Evolutionary conservation across 2,329 filamentous ascomycete species (phyloP).

Genomic region (Sporothrix curviconia): DNA sequence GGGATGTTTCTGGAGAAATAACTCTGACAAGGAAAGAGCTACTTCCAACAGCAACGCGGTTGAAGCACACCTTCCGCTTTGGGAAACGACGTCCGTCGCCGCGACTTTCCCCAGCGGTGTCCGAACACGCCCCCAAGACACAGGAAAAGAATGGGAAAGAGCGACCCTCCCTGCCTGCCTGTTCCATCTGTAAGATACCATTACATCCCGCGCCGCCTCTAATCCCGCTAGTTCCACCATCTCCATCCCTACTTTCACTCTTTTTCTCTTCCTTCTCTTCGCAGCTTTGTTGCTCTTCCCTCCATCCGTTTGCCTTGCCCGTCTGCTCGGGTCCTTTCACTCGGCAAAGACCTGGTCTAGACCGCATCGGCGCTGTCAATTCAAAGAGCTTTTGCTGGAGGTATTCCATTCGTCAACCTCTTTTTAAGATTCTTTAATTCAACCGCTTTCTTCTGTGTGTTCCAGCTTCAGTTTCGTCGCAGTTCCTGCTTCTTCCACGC

Average conservation of each 20-base stretch:
- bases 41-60: not conserved
- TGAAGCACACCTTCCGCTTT: not conserved
- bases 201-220: conserved; percentile 21
- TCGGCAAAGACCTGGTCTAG: not conserved
- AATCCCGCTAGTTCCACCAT: not conserved
- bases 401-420: not conserved
- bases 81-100: not conserved
- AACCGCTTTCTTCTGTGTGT: not conserved
- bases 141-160: not conserved
- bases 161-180: not conserved
- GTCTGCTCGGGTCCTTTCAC: not conserved
- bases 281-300: not conserved
- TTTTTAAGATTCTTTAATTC: not conserved
- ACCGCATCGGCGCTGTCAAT: no score
- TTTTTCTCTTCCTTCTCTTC: not conserved
- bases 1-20: no score
- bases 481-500: not conserved
- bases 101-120: not conserved
- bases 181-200: not conserved
- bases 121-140: not conserved
- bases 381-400: not conserved
- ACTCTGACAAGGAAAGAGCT: no score
- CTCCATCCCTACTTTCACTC: not conserved
- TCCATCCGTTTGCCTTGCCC: not conserved
- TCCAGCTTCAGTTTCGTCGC: not conserved